Evolutionary conservation across 2,329 filamentous ascomycete genomes (phyloP), one percentile per base, ranked within the genome.

Genomic region (Trichoderma simmonsii): DNA sequence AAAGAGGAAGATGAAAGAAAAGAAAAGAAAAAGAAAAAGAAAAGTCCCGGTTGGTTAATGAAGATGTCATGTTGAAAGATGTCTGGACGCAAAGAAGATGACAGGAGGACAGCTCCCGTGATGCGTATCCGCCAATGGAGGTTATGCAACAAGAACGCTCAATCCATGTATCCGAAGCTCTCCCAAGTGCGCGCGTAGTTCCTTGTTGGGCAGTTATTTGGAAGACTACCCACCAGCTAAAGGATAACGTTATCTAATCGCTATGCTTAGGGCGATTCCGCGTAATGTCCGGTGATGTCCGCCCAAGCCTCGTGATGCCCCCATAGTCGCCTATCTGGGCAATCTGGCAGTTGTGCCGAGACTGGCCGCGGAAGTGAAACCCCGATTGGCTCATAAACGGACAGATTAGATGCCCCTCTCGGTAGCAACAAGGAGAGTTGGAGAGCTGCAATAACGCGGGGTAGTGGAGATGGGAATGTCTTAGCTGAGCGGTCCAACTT

Each of bases 81-180:
- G 56, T 26, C 32, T 14, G 12, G 21, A 66, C 51, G 69, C 56
- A 59, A 4, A 21, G 43, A 21, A 51, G 66, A 30, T 34, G 69
- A 43, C n/a, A 60, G 34, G 26, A 60, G 69, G 26, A 26, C 28
- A 51, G 15, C 26, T 24, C 36, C 14, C 24, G n/a, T 24, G 28
- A 32, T 9, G 36, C 39, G 26, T 73, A 74, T 74, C 26, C 12
- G 48, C 43, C 73, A 74, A 74, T 70, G 73, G 73, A 72, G 73
- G 72, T 30, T 60, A 73, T 74, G 73, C 73, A 74, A 21, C 60
- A 73, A 74, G 12, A 18, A 21, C 24, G 21, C n/a, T 8, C 26
- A 26, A 36, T 62, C 8, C 24, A n/a, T 21, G 15, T 71, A 71
- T 28, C 51, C 30, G 51, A 28, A 32, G 51, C 30, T 14, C 24